These are phyloP conservation scores for Xylaria curta DNA, from an alignment of 495 filamentous ascomycete genomes.

Conservation along the genomic window DNA sequence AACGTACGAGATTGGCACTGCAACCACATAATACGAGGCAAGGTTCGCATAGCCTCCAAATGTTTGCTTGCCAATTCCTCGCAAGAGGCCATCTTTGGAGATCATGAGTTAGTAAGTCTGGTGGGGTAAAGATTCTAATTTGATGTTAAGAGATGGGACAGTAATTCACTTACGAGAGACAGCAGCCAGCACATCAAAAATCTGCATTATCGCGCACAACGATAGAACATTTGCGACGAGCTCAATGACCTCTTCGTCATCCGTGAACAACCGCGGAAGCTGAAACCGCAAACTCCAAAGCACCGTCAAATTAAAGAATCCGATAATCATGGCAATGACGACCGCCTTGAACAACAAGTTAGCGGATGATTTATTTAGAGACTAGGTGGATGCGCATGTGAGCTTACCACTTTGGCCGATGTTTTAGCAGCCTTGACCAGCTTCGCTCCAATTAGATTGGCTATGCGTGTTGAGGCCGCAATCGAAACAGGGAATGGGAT, in stretches of 20 bases:
- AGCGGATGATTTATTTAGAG: conserved; percentile 11
- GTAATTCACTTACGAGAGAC: conserved; percentile 48
- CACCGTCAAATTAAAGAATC: conserved; percentile 75
- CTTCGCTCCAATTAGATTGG: conserved; percentile 71
- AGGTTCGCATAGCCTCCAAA: conserved; percentile 89
- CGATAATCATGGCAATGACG: conserved; percentile 68
- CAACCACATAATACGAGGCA: conserved; percentile 83
- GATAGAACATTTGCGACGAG: conserved; percentile 77
- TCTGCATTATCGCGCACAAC: conserved; percentile 83
- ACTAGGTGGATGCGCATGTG: neutral
- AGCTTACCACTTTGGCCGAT: conserved; percentile 69
- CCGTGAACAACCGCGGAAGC: conserved; percentile 80
- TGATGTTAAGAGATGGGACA: too few relatives aligned
- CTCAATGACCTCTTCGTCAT: conserved; percentile 76
- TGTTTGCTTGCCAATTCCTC: conserved; percentile 84
- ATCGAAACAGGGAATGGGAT: conserved; percentile 68
- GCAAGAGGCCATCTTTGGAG: conserved; percentile 76
- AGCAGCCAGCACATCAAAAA: conserved; percentile 80
- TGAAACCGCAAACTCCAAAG: conserved; percentile 67
- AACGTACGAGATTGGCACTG: conserved; percentile 81
- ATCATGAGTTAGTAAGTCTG: conserved; percentile 12
- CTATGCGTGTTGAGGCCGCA: conserved; percentile 67
- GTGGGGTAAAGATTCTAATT: neutral
- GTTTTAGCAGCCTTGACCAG: conserved; percentile 73
- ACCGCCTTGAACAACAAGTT: conserved; percentile 52